phyloP scores from a whole-genome alignment of 1,284 basidiomycete genomes.

The Megacollybia platyphylla region DNA sequence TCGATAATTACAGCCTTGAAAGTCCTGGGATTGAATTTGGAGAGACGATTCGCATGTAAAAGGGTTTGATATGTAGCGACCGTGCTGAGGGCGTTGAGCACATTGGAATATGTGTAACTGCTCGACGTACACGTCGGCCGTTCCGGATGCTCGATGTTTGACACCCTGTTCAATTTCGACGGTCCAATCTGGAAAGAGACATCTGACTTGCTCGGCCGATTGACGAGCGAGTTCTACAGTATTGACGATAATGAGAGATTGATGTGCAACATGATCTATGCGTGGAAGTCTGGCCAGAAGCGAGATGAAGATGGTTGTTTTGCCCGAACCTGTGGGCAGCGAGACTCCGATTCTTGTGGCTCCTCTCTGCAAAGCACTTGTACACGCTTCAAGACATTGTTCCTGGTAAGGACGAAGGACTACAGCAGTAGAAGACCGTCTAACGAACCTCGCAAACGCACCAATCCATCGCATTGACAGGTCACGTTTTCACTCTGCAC shows the following conservation, averaged over 20 bases:
- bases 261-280: conserved; percentile 29
- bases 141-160: conserved; percentile 65
- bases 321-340: conserved; percentile 85
- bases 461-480: background rate
- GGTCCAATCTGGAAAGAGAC: conserved; percentile 58
- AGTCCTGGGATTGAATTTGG: conserved; percentile 64
- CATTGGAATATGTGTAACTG: conserved; percentile 1
- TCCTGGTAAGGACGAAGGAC: conserved; percentile 83
- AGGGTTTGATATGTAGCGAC: conserved; percentile 92
- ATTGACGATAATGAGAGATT: conserved; percentile 77
- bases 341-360: conserved; percentile 82
- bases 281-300: conserved; percentile 53
- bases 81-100: conserved; percentile 37
- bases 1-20: conserved; percentile 85
- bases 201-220: conserved; percentile 63
- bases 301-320: conserved; percentile 86
- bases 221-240: conserved; percentile 84
- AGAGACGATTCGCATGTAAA: conserved; percentile 49
- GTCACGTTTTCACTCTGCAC: no score
- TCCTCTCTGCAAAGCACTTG: conserved; percentile 51
- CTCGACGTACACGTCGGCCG: conserved; percentile 68
- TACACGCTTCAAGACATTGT: conserved; percentile 72
- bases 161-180: conserved; percentile 90
- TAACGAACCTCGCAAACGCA: background rate
- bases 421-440: conserved; percentile 7